Conservation (phyloP, 108 stramenopile genomes). For the Schizochytrium sp. region DNA sequence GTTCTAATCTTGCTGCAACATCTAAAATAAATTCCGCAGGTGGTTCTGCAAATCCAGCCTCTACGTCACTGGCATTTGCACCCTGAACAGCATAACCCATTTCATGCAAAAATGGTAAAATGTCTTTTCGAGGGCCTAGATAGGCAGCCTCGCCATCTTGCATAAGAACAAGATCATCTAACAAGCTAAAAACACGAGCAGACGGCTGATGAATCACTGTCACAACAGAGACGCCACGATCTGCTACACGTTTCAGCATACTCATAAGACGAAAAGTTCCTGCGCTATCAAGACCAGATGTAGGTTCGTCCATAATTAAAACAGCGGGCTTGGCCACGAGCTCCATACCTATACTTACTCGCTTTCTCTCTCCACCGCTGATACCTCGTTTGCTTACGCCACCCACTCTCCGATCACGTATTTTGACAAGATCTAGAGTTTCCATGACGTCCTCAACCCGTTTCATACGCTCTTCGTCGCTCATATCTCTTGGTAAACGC, state of each 20-base stretch:
- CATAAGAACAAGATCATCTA: conserved; percentile 83
- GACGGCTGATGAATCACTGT: conserved; percentile 91
- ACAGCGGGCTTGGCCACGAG: conserved; percentile 63
- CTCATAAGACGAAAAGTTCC: conserved; percentile 80
- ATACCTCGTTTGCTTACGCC: conserved; percentile 60
- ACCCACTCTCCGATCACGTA: conserved; percentile 10
- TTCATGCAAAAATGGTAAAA: neutral
- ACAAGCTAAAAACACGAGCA: conserved; percentile 83
- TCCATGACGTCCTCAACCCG: conserved; percentile 41
- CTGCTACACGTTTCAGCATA: conserved; percentile 80
- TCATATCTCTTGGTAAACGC: conserved; percentile 58
- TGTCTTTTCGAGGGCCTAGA: neutral
- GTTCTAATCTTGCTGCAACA: neutral
- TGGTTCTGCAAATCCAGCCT: neutral
- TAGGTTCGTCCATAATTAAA: conserved; percentile 71
- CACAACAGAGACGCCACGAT: conserved; percentile 81
- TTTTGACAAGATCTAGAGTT: conserved; percentile 18
- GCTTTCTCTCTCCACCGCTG: conserved; percentile 70
- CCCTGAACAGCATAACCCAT: conserved; percentile 1
- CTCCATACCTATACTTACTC: conserved; percentile 69
- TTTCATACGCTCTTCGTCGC: neutral
- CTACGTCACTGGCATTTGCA: neutral
- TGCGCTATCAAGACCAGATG: conserved; percentile 84
- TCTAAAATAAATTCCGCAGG: conserved; percentile 39
- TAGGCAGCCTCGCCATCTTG: conserved; percentile 58